Base-by-base conservation (phyloP, 2,329 filamentous ascomycete species). In the Cercospora brassicicola region DNA sequence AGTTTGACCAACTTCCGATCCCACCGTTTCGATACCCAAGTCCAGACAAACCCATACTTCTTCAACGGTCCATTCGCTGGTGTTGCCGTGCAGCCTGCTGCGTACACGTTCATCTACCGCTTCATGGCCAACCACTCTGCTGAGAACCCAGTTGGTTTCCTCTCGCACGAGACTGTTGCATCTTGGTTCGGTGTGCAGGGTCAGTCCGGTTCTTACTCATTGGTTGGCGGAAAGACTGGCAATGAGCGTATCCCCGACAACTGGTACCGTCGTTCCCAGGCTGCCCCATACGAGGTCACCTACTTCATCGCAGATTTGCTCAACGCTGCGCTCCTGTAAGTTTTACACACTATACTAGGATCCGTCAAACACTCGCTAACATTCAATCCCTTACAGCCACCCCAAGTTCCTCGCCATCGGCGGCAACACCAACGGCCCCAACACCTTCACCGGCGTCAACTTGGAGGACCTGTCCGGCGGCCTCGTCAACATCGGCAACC, bases 341-440 rank as follows among this genome's bases (percentile, higher is more conserved):
- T 23, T 23, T 23, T 23, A 23, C 23, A 28, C 23, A 55, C 10
- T 28, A 20, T 20, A 20, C 18, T 20, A 20, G 18, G 18, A 20
- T 20, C 18, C 18, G 18, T 20, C 18, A 20, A 20, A 28, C 23
- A 55, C 10, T 28, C 13, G 23, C 48, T 55, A 2, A 55, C 48
- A n/a, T 2, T 2, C 2, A 6, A 28, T 30, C 2, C 7, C 48
- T n/a, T 55, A 69, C 31, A 67, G 75, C 28, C 69, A 78, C 70
- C 79, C 78, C 4, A 71, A 78, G 30, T 76, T 80, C 64, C 62
- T 73, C 39, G 63, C 67, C 62, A 72, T 80, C 33, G 79, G 79
- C 56, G 79, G 74, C 23, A 76, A 76, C 64, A 73, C 71, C 3
- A 73, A 71, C 15, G 72, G 63, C 2, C 64, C 68, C 15, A 73